Evolutionary conservation across 768 basidiomycete genomes (phyloP), one percentile per base, ranked within the genome.

Genomic region (Hygrophorus russula): DNA sequence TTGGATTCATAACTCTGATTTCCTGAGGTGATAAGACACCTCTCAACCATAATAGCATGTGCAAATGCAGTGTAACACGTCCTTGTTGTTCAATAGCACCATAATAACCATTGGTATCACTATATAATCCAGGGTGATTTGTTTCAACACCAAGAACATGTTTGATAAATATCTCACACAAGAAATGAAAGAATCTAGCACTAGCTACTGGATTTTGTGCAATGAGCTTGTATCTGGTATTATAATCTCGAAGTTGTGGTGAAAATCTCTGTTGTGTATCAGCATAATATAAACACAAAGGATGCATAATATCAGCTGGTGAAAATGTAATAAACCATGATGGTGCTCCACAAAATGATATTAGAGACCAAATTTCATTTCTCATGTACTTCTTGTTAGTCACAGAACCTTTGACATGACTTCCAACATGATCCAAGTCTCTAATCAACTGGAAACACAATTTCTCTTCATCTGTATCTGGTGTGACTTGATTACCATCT

Each of bases 51-150:
- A 68, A 14, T 1, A 68, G 29, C 24, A 62, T 15, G 47, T 69
- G 66, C 2, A 66, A 33, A 51, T 70, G 68, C 2, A 70, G 39
- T 0, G 62, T 65, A 0, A 64, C 41, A 3, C 57, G 33, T 0
- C 64, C 65, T 49, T 68, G 65, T 44, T 61, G 56, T 42, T 67
- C 66, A 39, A 64, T 56, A 0, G 51, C 55, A 4, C 57, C 57
- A 53, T 59, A 60, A 47, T 62, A 65, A 0, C 50, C 60, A 1
- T 42, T 9, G 9, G 61, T 57, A 0, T 56, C 37, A 5, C 65
- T 61, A 54, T 52, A 66, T 13, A 62, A 19, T 0, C 57, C 62
- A 5, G 11, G n/a, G 14, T 53, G 37, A 32, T 53, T 39, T 5
- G 24, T 34, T 12, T 39, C 45, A 30, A 50, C 40, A 3, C 60